Percentiles rank a stretch among this genome's conserved stretches.
Conservation (phyloP, 805 yeast genomes). For the Hanseniaspora thailandica region DNA sequence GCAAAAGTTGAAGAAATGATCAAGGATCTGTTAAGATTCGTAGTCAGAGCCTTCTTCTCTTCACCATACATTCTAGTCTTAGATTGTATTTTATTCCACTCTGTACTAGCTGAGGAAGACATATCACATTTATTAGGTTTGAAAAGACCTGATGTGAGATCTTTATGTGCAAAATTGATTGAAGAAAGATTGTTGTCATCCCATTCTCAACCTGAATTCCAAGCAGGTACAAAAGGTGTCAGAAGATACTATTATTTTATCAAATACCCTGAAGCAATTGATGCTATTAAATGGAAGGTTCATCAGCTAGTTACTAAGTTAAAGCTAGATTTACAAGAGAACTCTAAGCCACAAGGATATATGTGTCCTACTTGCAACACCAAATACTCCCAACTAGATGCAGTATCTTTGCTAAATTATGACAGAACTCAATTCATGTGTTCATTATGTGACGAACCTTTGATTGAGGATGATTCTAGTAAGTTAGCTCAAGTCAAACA, state of each 20-base stretch:
- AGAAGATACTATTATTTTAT: constrained; percentile 74
- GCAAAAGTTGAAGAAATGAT: constrained; percentile 34
- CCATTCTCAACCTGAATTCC: constrained; percentile 62
- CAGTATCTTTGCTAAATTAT: constrained; percentile 65
- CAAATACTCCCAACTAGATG: constrained; percentile 76
- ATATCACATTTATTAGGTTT: constrained; percentile 68
- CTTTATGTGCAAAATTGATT: constrained; percentile 64
- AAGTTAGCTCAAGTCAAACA: constrained; percentile 72
- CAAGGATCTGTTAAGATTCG: constrained; percentile 52
- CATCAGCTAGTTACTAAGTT: constrained; percentile 70
- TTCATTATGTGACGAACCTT: constrained; percentile 63
- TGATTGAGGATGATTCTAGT: constrained; percentile 80
- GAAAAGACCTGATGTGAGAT: constrained; percentile 74
- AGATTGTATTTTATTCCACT: constrained; percentile 79
- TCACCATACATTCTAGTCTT: constrained; percentile 70
- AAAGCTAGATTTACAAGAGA: constrained; percentile 72
- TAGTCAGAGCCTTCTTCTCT: constrained; percentile 77
- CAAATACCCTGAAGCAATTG: constrained; percentile 86
- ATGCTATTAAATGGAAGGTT: constrained; percentile 91
- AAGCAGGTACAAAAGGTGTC: constrained; percentile 51
- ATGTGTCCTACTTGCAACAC: constrained; percentile 77
- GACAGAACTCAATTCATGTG: constrained; percentile 75
- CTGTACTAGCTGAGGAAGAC: constrained; percentile 88
- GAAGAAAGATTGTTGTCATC: constrained; percentile 71
- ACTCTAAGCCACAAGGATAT: constrained; percentile 87